Conservation (phyloP, 176 grass and related monocot species). For the Sorghum bicolor region DNA sequence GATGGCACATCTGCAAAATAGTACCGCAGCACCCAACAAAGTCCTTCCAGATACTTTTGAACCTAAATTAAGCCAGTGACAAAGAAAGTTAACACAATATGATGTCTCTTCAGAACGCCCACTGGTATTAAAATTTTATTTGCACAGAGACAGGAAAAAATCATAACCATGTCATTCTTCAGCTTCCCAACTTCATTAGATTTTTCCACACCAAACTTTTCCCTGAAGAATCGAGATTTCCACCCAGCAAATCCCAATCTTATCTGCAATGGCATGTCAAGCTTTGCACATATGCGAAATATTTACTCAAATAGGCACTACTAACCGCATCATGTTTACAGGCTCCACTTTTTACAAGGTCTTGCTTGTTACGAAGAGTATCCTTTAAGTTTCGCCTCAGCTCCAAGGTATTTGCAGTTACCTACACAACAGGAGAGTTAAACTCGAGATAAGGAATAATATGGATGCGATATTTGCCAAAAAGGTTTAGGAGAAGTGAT, state of each 20-base stretch:
- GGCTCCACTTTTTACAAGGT: slow-evolving; percentile 31
- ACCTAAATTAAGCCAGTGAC: slow-evolving; percentile 33
- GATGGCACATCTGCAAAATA: slow-evolving; percentile 55
- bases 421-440: slow-evolving; percentile 7
- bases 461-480: neutral
- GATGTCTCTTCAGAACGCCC: neutral
- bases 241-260: slow-evolving; percentile 37
- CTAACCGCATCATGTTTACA: slow-evolving; percentile 33
- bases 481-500: neutral
- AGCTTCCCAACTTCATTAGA: slow-evolving; percentile 37
- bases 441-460: neutral
- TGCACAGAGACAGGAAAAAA: slow-evolving; percentile 8
- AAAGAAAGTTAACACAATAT: neutral
- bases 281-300: neutral
- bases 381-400: slow-evolving; percentile 34
- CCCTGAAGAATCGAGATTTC: slow-evolving; percentile 60
- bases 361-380: slow-evolving; percentile 39
- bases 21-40: slow-evolving; percentile 53
- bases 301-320: neutral
- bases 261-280: slow-evolving; percentile 37
- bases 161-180: slow-evolving; percentile 34
- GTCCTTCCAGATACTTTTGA: slow-evolving; percentile 30
- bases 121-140: neutral
- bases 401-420: slow-evolving; percentile 41
- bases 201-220: slow-evolving; percentile 43